Evolutionary conservation across 495 filamentous ascomycete species (phyloP), one percentile per base, ranked within the genome.

Genomic region (Aspergillus coremiiformis): DNA sequence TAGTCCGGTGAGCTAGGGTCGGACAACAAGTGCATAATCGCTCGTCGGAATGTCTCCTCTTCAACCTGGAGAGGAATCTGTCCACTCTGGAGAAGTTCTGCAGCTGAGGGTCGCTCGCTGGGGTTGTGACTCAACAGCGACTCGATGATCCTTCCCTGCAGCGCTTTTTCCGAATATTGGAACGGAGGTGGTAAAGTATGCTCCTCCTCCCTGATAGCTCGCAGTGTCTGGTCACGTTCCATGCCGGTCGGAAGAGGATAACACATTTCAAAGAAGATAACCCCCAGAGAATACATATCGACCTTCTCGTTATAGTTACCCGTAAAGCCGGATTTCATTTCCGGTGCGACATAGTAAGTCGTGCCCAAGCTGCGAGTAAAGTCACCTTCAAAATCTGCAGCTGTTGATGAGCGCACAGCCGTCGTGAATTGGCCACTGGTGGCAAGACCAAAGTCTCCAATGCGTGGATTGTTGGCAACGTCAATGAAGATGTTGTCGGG

Each of bases 251-350:
- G 82, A 3, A 94, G 75, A 23, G 84, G 75, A 59, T 90, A 84
- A 55, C 87, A 93, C 92, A 98, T 97, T 65, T 98, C 93, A 58
- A 97, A 95, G 68, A 98, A 95, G 51, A 98, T 97, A 41, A 98
- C 86, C 9, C 93, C 93, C 24, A 98, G 72, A 0, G 94, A 96
- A 62, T 90, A 98, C 92, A 98, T 96, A 73, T 97, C 92, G 9
- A 95, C 92, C 67, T 96, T 97, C 51, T 90, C 86, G 49, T 87
- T 91, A 63, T 96, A 97, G 19, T 81, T 81, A 5, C 84, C 87
- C 20, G 74, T 77, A 11, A 81, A 84, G 7, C 69, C 69, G 9
- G 86, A 85, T 52, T 86, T 81, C 51, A 98, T 79, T 64, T 98
- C 93, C 2, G 93, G 93, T 5, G 93, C 94, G 44, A 96, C 88